phyloP scores from a whole-genome alignment of 148 eudicot species.

The Limonium bicolor region DNA sequence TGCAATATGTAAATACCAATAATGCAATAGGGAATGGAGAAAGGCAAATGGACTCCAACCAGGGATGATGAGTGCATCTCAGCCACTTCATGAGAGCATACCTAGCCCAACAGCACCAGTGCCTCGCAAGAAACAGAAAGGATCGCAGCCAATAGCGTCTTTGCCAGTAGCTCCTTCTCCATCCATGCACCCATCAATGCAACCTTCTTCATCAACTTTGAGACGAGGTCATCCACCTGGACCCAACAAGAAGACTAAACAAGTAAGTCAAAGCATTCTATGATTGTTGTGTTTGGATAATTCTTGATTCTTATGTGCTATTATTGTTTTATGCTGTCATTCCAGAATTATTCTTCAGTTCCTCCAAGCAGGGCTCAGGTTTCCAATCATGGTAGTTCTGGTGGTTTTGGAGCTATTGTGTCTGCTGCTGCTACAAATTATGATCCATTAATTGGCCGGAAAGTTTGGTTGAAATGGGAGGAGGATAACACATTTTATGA shows the following conservation, averaged over 20 bases:
- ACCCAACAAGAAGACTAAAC: slow-evolving; percentile 34
- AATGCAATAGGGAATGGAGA: slow-evolving; percentile 72
- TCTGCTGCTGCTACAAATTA: slow-evolving; percentile 23
- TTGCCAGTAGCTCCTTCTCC: slow-evolving; percentile 58
- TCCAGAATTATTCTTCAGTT: slow-evolving; percentile 33
- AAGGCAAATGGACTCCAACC: slow-evolving; percentile 59
- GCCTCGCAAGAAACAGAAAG: slow-evolving; percentile 66
- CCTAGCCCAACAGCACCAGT: slow-evolving; percentile 87
- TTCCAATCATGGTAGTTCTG: slow-evolving; percentile 17
- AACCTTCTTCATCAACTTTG: slow-evolving; percentile 35
- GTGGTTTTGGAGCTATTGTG: slow-evolving; percentile 21
- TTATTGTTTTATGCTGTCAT: slow-evolving; percentile 7
- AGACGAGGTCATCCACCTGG: slow-evolving; percentile 40
- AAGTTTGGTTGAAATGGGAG: slow-evolving; percentile 60
- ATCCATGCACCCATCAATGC: slow-evolving; percentile 33
- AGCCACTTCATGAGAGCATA: slow-evolving; percentile 44
- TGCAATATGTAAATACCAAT: slow-evolving; percentile 7
- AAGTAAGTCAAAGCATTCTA: slow-evolving; percentile 22
- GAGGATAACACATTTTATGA: slow-evolving; percentile 51
- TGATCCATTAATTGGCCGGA: slow-evolving; percentile 40
- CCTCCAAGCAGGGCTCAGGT: slow-evolving; percentile 31
- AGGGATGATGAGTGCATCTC: slow-evolving; percentile 38
- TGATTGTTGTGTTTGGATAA: background rate
- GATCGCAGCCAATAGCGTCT: slow-evolving; percentile 43
- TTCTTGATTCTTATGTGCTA: background rate